A percentile compares a stretch with the other conserved stretches of the same genome.
phyloP scores from a whole-genome alignment of 306 rosid genomes.

The Carpinus viminea region DNA sequence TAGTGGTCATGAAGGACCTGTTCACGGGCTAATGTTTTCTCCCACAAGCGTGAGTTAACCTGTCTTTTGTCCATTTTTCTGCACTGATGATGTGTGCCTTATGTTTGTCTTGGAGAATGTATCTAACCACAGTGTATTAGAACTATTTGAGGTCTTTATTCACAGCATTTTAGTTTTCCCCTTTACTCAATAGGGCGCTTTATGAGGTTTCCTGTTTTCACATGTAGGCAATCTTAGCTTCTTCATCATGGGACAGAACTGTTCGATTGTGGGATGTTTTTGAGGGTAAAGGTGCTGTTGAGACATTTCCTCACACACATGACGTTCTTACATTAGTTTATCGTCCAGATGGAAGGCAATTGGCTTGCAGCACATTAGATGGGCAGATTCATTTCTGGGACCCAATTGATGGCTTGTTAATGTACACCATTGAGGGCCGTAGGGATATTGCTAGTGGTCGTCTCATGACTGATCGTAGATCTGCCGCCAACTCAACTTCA shows the following conservation, averaged over 20 bases:
- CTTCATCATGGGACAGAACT: conserved; percentile 93
- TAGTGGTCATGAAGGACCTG: conserved; percentile 97
- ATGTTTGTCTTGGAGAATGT: background rate
- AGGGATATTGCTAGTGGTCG: conserved; percentile 96
- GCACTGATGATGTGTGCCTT: background rate
- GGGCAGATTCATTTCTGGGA: conserved; percentile 98
- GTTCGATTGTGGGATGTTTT: conserved; percentile 96
- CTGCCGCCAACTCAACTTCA: conserved; percentile 79
- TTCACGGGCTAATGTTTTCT: conserved; percentile 87
- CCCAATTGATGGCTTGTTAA: conserved; percentile 80
- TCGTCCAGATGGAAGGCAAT: conserved; percentile 96
- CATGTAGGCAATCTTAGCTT: conserved; percentile 74
- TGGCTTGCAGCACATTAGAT: conserved; percentile 95
- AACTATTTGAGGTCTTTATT: background rate
- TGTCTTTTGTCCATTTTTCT: conserved; percentile 1
- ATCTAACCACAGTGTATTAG: background rate
- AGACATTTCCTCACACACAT: conserved; percentile 76
- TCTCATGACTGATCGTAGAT: conserved; percentile 85
- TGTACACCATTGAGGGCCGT: conserved; percentile 88
- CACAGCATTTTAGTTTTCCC: background rate
- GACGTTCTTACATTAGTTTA: conserved; percentile 88
- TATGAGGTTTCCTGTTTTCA: conserved; percentile 21
- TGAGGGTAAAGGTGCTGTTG: conserved; percentile 86
- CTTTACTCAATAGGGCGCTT: conserved; percentile 2
- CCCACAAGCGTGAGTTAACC: conserved; percentile 77